Base-by-base conservation (phyloP, 768 basidiomycete species). In the Pulveroboletus sp. region DNA sequence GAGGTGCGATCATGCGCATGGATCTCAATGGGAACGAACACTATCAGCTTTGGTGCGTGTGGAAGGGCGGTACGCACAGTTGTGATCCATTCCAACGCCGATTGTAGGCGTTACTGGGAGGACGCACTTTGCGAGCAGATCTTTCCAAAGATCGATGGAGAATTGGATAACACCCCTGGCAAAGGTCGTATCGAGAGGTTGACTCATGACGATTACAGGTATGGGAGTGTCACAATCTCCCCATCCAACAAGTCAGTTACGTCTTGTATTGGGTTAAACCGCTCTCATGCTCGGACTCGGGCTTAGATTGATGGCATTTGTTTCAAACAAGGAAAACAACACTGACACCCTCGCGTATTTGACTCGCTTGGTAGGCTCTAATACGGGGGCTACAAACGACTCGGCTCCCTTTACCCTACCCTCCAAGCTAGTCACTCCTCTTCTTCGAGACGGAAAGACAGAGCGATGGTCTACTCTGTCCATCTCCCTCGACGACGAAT, bases 51-150 rank as follows among this genome's bases (percentile, higher is more conserved):
- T 74, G 73, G 73, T 66, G 49, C 25, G 65, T 55, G 21, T 19
- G 9, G 16, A 14, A 20, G 16, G 19, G 27, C 24, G n/a, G n/a
- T n/a, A n/a, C 20, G n/a, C 32, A 29, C 34, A 19, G 20, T 32
- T 52, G 27, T 45, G 10, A 7, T 45, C 20, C 12, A 21, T 6
- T 8, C 33, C 6, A 12, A 29, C 27, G n/a, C n/a, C n/a, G 17
- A 14, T 44, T 40, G 19, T 16, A 71, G 70, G 70, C 73, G 74
- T 29, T 72, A 73, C 55, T 75, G 74, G 74, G 73, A 74, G 41
- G 69, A 75, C 27, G 31, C 51, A 13, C 47, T 60, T 27, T 59
- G 58, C 16, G 51, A 61, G 8, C 52, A 47, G 8, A 50, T 52
- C 17, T 43, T 74, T 20, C 71, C 69, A 14, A 59, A 45, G n/a